Evolutionary conservation across 441 rosid species (phyloP), one percentile per base, ranked within the genome.

Genomic region (Breynia disticha): DNA sequence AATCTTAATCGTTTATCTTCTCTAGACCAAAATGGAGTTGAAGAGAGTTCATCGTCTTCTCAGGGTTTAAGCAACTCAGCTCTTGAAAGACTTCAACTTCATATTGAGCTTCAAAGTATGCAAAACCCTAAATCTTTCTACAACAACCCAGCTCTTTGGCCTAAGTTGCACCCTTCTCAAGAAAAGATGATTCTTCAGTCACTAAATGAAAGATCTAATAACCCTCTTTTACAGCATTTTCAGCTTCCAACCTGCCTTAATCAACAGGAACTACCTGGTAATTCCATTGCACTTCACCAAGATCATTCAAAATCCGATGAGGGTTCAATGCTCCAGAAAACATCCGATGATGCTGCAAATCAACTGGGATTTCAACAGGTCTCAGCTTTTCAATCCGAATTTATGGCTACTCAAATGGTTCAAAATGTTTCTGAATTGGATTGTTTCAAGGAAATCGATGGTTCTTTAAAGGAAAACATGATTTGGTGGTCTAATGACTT

Each of bases 41-140:
- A 72, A 41, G 70, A 70, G 53, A 60, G 61, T 49, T 66, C 74
- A 55, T 65, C 72, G 19, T 70, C 67, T 57, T 62, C 82, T 38
- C 82, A 76, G 35, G 75, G 66, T 45, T 65, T 91, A 19, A 88
- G 90, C 73, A 86, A 66, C 66, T 86, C 98, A 0, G 95, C 94
- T 0, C 61, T 91, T 0, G 98, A 91, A 64, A 82, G 98, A 71
- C 83, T 91, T n/a, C 95, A 91, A 17, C 89, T 88, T 44, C 97
- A 88, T 61, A 74, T 91, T 83, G 90, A 86, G 65, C 96, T 91
- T 55, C 96, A 85, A 61, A 72, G 57, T 70, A 77, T 79, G 43
- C 86, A 82, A 48, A 79, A 68, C 62, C 93, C 98, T 59, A 61
- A 79, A 48, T 71, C 84, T 64, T 72, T 79, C 72, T 75, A 75